Conservation (phyloP, 1,139 yeast genomes). For the Yamadazyma atmosphaerica region DNA sequence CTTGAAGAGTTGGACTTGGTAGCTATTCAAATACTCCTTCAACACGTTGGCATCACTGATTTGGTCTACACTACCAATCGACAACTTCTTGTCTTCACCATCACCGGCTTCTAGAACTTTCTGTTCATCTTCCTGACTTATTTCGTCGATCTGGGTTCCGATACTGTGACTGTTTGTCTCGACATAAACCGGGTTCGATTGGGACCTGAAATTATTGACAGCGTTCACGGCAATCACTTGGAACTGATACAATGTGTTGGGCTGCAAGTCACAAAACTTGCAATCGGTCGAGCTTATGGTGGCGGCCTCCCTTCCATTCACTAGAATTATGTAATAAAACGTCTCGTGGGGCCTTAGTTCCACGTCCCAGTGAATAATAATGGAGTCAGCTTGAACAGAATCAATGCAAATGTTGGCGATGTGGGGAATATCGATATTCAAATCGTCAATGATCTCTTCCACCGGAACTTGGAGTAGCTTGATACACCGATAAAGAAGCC, state of each 20-base stretch:
- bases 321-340: slow-evolving; percentile 34
- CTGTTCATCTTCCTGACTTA: slow-evolving; percentile 19
- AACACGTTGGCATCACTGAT: slow-evolving; percentile 7
- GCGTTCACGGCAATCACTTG: slow-evolving; percentile 43
- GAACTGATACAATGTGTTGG: slow-evolving; percentile 33
- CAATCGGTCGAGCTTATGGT: slow-evolving; percentile 39
- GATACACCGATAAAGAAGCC: slow-evolving; percentile 44
- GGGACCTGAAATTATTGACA: slow-evolving; percentile 36
- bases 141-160: slow-evolving; percentile 22
- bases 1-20: slow-evolving; percentile 9
- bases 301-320: slow-evolving; percentile 41
- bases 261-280: slow-evolving; percentile 33
- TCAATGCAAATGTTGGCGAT: slow-evolving; percentile 43
- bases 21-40: slow-evolving; percentile 6
- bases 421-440: slow-evolving; percentile 45
- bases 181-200: slow-evolving; percentile 31
- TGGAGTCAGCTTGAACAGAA: slow-evolving; percentile 29
- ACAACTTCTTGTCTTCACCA: slow-evolving; percentile 3
- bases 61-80: slow-evolving; percentile 1
- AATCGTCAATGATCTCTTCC: slow-evolving; percentile 32
- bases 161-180: slow-evolving; percentile 8
- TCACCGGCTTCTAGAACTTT: background rate
- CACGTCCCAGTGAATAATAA: slow-evolving; percentile 47
- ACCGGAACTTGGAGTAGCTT: slow-evolving; percentile 39
- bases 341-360: slow-evolving; percentile 32